Evolutionary conservation across 78 protist species (phyloP), one percentile per base, ranked within the genome.

Genomic region (Thecamonas trahens): DNA sequence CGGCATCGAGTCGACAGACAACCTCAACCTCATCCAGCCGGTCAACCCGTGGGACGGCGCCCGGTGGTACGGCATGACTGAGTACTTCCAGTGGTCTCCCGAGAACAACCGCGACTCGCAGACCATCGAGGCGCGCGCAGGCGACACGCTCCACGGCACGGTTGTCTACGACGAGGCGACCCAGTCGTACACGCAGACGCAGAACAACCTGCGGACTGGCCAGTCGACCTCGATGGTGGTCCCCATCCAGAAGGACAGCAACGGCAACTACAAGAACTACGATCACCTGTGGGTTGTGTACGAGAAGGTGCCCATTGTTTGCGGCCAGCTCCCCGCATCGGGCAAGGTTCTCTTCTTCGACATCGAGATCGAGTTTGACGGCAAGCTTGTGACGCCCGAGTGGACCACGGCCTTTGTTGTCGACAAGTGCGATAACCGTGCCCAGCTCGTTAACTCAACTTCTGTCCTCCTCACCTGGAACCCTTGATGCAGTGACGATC

Each of bases 21-120:
- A 78, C 84, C 50, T 71, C 35, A 78, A 78, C 77, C 71, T 78
- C 53, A 53, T 78, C 72, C 84, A 78, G 61, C 76, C 84, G 17
- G 84, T 78, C 55, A 78, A 78, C 76, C 84, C 84, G n/a, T 78
- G 77, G 78, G 5, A 31, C 3, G 76, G 84, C 65, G 13, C 1
- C 34, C 7, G 9, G 17, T 76, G 73, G 74, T 6, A 37, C 14
- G 7, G 28, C 34, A 57, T 57, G 67, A 38, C 13, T 4, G 76
- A 71, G 49, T 60, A 73, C 44, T 73, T 61, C 69, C 78, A 73
- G 70, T 73, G 78, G 67, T 3, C 18, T 3, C 80, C 80, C 32
- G 29, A 0, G 26, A 53, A 75, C 66, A 75, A 75, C 72, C 6
- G 53, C 14, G n/a, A 75, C 66, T 18, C 47, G 32, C 31, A 34